These are phyloP conservation scores for Allomyces javanicus DNA, from an alignment of 192 early-diverging fungal species.

Conservation along the genomic window DNA sequence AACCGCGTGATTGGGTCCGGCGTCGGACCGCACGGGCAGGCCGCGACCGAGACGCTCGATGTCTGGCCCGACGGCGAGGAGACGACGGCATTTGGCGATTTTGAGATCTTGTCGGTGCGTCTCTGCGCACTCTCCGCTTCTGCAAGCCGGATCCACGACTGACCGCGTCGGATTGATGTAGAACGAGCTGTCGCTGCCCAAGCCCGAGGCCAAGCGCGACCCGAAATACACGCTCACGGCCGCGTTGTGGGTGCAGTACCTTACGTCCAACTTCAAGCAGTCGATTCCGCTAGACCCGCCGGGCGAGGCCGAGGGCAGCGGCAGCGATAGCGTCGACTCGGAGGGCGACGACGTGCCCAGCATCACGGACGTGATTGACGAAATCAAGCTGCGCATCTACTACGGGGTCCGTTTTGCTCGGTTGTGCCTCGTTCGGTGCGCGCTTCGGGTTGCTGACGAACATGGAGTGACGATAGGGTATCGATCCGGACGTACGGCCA, in stretches of 20 bases:
- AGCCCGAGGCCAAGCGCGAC: background rate
- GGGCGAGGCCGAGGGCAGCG: background rate
- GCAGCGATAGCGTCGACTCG: background rate
- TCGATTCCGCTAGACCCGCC: background rate
- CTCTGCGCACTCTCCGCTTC: too few species aligned
- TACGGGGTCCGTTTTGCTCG: background rate
- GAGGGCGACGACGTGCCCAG: background rate
- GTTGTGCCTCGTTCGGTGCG: too few species aligned
- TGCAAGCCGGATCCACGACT: too few species aligned
- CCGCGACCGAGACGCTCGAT: too few species aligned
- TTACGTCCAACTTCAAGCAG: background rate
- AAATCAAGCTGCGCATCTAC: background rate
- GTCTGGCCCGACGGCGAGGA: too few species aligned
- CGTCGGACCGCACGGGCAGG: too few species aligned
- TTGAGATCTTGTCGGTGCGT: too few species aligned
- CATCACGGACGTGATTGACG: too few species aligned
- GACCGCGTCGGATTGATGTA: too few species aligned
- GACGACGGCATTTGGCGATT: too few species aligned
- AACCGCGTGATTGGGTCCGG: too few species aligned
- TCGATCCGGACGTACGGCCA: slow-evolving; percentile 56
- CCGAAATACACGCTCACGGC: background rate
- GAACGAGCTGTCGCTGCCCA: background rate
- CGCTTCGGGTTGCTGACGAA: too few species aligned
- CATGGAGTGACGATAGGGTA: slow-evolving; percentile 20
- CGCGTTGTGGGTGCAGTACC: background rate